phyloP scores from a whole-genome alignment of 2,329 filamentous ascomycete genomes.

The Calonectria montana region DNA sequence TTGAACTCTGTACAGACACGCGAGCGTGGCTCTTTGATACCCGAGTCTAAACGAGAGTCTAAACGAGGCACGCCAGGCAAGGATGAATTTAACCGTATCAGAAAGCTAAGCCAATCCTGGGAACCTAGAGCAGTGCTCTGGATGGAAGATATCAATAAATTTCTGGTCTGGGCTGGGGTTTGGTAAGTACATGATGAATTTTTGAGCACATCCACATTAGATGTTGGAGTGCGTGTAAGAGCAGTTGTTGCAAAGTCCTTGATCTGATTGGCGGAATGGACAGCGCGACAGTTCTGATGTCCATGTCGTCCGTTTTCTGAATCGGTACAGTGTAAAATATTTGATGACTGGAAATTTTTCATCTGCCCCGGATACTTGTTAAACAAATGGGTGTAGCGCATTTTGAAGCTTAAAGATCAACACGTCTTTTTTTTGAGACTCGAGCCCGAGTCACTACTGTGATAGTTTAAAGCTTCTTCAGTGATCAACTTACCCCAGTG shows the following conservation, averaged over 20 bases:
- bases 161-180: neutral
- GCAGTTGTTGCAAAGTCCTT: neutral
- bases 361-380: neutral
- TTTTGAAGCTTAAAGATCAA: neutral
- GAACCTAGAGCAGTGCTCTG: neutral
- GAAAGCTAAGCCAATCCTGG: neutral
- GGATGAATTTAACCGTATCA: slow-evolving; percentile 4
- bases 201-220: neutral
- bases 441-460: neutral
- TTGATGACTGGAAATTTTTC: neutral
- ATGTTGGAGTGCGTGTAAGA: neutral
- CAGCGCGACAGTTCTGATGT: neutral
- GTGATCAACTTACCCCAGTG: too few relatives aligned
- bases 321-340: neutral
- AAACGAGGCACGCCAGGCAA: neutral
- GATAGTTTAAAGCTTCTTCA: neutral
- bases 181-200: neutral
- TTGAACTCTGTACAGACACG: neutral
- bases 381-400: neutral
- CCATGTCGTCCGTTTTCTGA: neutral
- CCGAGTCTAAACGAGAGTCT: slow-evolving; percentile 6
- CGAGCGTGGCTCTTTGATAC: neutral
- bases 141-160: neutral
- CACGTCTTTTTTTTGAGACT: neutral
- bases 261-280: neutral